Conservation (phyloP, 148 eudicot species). For the Rhododendron ferrugineum region DNA sequence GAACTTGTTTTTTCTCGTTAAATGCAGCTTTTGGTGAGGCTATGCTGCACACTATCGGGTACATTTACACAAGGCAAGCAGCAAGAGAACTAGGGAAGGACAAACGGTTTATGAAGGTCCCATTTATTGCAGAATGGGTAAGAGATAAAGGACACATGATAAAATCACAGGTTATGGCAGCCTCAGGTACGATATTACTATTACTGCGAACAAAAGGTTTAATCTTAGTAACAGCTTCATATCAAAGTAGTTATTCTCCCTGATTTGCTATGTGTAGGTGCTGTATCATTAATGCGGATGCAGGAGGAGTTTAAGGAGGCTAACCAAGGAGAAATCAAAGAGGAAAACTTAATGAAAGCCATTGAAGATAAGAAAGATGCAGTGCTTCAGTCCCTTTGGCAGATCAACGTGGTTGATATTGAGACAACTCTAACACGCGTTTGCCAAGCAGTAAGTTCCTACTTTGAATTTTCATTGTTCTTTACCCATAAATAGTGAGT, state of each 20-base stretch:
- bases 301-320: constrained; percentile 66
- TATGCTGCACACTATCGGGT: constrained; percentile 92
- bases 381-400: constrained; percentile 86
- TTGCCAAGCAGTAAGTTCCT: constrained; percentile 70
- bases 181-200: constrained; percentile 55
- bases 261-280: constrained; percentile 39
- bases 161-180: constrained; percentile 81
- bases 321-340: constrained; percentile 61
- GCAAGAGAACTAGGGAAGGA: constrained; percentile 77
- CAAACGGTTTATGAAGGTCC: constrained; percentile 65
- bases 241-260: not conserved
- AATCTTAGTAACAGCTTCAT: not conserved
- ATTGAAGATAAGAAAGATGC: constrained; percentile 85
- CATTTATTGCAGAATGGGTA: constrained; percentile 94
- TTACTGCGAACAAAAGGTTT: not conserved
- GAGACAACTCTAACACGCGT: constrained; percentile 80
- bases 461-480: constrained; percentile 1
- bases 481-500: not conserved
- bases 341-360: constrained; percentile 55
- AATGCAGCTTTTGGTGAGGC: constrained; percentile 87
- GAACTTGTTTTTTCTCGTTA: not conserved
- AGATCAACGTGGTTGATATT: constrained; percentile 86
- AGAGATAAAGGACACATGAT: constrained; percentile 85
- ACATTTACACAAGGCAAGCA: constrained; percentile 89
- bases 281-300: constrained; percentile 65